phyloP scores from a whole-genome alignment of 805 yeast genomes.

The Candida nanaspora region DNA sequence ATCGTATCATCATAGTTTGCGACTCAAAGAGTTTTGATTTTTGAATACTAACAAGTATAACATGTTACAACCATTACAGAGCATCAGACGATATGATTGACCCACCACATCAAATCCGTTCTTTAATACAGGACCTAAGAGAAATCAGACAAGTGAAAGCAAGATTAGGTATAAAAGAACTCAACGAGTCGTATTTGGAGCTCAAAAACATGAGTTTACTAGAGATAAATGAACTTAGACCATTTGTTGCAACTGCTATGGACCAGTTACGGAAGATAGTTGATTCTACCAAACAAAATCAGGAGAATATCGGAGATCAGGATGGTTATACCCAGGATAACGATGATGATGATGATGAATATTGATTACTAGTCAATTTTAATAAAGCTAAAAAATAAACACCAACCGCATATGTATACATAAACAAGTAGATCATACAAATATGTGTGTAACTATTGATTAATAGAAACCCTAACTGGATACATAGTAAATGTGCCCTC shows the following conservation, averaged over 20 bases:
- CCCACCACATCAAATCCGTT: slow-evolving; percentile 62
- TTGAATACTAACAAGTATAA: neutral
- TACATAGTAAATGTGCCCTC: too few relatives aligned
- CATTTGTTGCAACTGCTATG: slow-evolving; percentile 78
- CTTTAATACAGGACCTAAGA: slow-evolving; percentile 71
- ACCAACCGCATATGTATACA: too few relatives aligned
- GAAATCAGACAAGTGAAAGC: slow-evolving; percentile 80
- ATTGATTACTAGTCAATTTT: too few relatives aligned
- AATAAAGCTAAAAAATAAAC: too few relatives aligned
- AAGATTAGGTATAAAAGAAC: slow-evolving; percentile 65
- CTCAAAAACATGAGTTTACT: slow-evolving; percentile 73
- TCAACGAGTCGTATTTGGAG: slow-evolving; percentile 78
- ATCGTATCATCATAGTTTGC: neutral
- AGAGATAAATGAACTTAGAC: slow-evolving; percentile 86
- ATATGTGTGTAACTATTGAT: too few relatives aligned
- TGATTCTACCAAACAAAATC: slow-evolving; percentile 18
- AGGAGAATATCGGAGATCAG: slow-evolving; percentile 4
- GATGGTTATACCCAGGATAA: neutral
- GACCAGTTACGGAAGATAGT: slow-evolving; percentile 57
- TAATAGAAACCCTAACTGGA: too few relatives aligned
- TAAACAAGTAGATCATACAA: too few relatives aligned
- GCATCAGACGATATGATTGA: slow-evolving; percentile 79
- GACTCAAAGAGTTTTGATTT: too few relatives aligned
- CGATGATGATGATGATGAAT: neutral
- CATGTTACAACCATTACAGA: neutral